Evolutionary conservation across 352 stramenopile genomes (phyloP), one percentile per base, ranked within the genome.

Genomic region (Globisporangium nagaii): DNA sequence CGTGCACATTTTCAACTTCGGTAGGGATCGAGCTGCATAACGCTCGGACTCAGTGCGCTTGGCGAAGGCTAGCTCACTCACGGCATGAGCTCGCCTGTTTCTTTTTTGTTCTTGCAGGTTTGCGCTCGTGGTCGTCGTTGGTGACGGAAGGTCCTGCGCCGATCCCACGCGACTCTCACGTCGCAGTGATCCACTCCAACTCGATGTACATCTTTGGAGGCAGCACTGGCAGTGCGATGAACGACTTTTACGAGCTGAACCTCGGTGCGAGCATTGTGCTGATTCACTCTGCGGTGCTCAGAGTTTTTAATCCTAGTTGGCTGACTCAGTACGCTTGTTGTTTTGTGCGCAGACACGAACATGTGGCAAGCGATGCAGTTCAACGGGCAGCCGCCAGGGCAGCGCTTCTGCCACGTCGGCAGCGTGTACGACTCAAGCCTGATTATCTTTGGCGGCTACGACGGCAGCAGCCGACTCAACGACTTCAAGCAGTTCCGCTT

Each of bases 351-450:
- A 79, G 81, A 94, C 36, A 71, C 66, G 20, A 86, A 77, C 48
- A 60, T 62, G 22, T 94, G 84, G 84, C 84, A 89, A 44, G 51
- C 66, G 6, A 85, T 94, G 52, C 71, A 84, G 28, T 91, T 85
- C 48, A 90, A 90, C 10, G 81, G 84, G 7, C 79, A 84, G 30
- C 70, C 84, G 5, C 93, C 93, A 20, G 89, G 88, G 10, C 88
- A 97, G 68, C 85, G 96, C 24, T 99, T 99, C 63, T 99, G 96
- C 64, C 96, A 99, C 62, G 95, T 98, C 15, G 96, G 81, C 2
- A 88, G 85, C 20, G 81, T 97, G 20, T 90, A 98, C 61, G 87
- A 98, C 56, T 84, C 90, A 47, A 92, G 70, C 12, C 70, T 99
- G 32, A 97, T 97, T 61, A 81, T 98, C 24, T 99, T 96, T 56